Base-by-base conservation (phyloP, 2,329 filamentous ascomycete genomes). In the Alternaria ventricosa region DNA sequence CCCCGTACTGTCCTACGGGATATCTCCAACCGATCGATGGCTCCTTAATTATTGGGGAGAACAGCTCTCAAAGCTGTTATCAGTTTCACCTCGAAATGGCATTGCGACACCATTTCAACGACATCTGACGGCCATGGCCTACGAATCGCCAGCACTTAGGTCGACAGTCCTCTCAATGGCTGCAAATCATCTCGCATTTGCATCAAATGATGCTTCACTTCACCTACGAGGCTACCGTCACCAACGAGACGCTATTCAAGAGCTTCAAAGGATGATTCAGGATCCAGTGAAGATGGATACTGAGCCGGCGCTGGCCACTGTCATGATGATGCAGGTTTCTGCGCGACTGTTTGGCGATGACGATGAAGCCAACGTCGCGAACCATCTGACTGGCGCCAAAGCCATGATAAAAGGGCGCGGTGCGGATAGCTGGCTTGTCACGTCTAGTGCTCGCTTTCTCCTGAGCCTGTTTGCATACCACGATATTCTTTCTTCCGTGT, bases 251-350 rank as follows among this genome's bases (percentile, higher is more conserved):
- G 74, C 75, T 15, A 76, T 78, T n/a, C 63, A 53, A 6, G 60
- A 63, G 15, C 67, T 77, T 4, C 74, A 77, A 47, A 50, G 58
- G 0, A 65, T 75, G 20, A 74, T 77, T 5, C 70, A 72, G 20
- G 65, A 72, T 27, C 73, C 74, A 33, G 33, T 44, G 11, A 60
- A 71, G 12, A 60, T 68, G 8, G 59, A 66, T 10, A 54, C 61
- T 4, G 75, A 78, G 44, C 63, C 71, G 1, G 69, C 72, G 23
- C 61, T 78, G 10, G 74, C 75, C 10, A 77, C 75, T 10, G 72
- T 77, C 9, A 57, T 78, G 56, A 78, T 77, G 74, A 78, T 78
- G 75, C 75, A 78, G 36, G 67, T 78, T 20, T 78, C 73, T 6
- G 68, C 70, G 33, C 72, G 74, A 5, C 51, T 77, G 2, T 74